Evolutionary conservation across 1,139 yeast genomes (phyloP).

Genomic region (Debaryomyces singareniensis): DNA sequence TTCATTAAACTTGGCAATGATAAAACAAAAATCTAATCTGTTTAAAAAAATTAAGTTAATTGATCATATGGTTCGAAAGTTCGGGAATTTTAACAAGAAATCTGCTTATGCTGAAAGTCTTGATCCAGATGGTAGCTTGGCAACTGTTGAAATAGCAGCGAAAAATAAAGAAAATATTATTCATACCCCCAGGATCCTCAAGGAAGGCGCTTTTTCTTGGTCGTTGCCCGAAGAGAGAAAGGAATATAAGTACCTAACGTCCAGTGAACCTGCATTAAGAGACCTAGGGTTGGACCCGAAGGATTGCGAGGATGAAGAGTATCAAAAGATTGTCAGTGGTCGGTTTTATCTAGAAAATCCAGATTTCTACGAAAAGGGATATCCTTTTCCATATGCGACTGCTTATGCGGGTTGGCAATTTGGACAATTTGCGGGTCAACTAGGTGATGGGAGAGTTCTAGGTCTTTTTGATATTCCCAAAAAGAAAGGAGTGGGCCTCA

Average conservation of each 20-base stretch:
- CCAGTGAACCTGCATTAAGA: conserved; percentile 54
- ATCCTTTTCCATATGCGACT: conserved; percentile 78
- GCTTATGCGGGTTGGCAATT: conserved; percentile 97
- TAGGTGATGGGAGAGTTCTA: conserved; percentile 92
- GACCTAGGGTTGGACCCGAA: conserved; percentile 50
- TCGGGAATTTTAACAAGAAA: conserved; percentile 29
- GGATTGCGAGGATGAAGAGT: conserved; percentile 36
- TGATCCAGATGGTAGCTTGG: conserved; percentile 56
- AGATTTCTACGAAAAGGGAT: conserved; percentile 25
- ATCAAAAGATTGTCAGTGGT: conserved; percentile 60
- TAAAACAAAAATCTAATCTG: no score
- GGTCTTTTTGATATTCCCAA: conserved; percentile 66
- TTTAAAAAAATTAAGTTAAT: no score
- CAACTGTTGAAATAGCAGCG: conserved; percentile 45
- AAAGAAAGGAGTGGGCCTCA: conserved; percentile 16
- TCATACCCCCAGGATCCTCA: conserved; percentile 53
- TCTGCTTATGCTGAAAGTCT: conserved; percentile 45
- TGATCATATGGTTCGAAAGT: no score
- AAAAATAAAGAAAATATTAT: conserved; percentile 27
- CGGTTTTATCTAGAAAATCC: conserved; percentile 26
- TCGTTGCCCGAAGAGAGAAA: conserved; percentile 58
- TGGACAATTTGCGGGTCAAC: conserved; percentile 93
- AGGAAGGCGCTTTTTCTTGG: conserved; percentile 66
- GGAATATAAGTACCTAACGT: conserved; percentile 48
- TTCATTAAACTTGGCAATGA: no score